These are phyloP conservation scores for Citrullus colocynthis DNA, from an alignment of 306 rosid genomes.

Conservation along the genomic window DNA sequence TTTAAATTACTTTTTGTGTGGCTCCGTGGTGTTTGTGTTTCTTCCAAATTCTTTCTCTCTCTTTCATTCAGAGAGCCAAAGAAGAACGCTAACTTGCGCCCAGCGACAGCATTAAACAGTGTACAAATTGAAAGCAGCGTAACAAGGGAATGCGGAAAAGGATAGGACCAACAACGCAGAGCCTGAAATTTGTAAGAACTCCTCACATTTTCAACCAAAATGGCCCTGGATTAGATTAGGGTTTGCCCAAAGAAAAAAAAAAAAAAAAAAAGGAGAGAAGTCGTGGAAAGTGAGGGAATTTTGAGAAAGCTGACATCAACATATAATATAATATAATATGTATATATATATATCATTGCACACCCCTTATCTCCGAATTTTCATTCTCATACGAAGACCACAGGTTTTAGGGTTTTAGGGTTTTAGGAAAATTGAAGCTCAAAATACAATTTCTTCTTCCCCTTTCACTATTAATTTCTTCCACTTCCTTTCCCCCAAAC, in stretches of 20 bases:
- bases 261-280: slow-evolving; percentile 6
- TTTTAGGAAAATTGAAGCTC: too few relatives aligned
- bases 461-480: too few relatives aligned
- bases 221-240: background rate
- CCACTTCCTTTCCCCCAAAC: too few relatives aligned
- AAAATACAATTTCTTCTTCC: too few relatives aligned
- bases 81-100: slow-evolving; percentile 10
- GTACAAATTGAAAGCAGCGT: slow-evolving; percentile 3
- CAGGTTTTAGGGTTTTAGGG: too few relatives aligned
- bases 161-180: slow-evolving; percentile 22
- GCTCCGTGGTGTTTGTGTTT: background rate
- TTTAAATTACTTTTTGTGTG: background rate
- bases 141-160: slow-evolving; percentile 25
- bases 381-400: background rate
- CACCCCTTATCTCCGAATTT: background rate
- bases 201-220: slow-evolving; percentile 12
- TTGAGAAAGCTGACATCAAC: slow-evolving; percentile 23
- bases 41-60: background rate
- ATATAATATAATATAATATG: background rate
- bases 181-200: slow-evolving; percentile 3
- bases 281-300: slow-evolving; percentile 19
- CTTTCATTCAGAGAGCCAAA: background rate
- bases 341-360: background rate
- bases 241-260: slow-evolving; percentile 26
- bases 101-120: slow-evolving; percentile 16